Percentiles rank a stretch among this genome's conserved stretches.
Evolutionary conservation across 768 basidiomycete species (phyloP).

Genomic region (Boletus vinaceobasis): DNA sequence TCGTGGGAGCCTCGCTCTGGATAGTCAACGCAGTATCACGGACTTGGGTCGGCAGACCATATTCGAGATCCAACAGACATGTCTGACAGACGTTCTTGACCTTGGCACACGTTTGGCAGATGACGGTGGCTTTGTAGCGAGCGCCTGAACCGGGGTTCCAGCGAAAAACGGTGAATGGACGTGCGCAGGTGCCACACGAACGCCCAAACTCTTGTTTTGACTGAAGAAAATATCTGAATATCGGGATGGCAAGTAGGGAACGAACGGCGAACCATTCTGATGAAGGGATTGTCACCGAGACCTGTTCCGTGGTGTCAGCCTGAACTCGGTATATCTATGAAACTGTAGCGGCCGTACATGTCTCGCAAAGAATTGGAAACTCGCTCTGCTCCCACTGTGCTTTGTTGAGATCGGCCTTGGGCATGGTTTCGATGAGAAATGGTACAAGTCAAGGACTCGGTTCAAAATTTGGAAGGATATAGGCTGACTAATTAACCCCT

Average conservation of each 20-base stretch:
- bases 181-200: constrained; percentile 95
- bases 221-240: constrained; percentile 54
- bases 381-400: constrained; percentile 93
- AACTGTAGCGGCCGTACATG: constrained; percentile 52
- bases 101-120: constrained; percentile 97
- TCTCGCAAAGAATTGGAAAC: constrained; percentile 92
- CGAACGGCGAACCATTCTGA: constrained; percentile 73
- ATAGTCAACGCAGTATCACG: constrained; percentile 90
- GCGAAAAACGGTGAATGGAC: constrained; percentile 95
- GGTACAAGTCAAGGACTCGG: neutral
- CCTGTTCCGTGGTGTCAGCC: constrained; percentile 41
- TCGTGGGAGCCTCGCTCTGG: constrained; percentile 86
- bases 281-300: constrained; percentile 86
- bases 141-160: constrained; percentile 96
- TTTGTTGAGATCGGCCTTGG: constrained; percentile 92
- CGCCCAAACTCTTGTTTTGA: constrained; percentile 96
- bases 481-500: constrained; percentile 29
- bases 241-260: neutral
- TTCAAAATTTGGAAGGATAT: constrained; percentile 5
- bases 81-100: constrained; percentile 97
- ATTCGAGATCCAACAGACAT: constrained; percentile 94
- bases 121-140: constrained; percentile 94
- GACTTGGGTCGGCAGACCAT: constrained; percentile 94
- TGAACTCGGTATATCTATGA: neutral
- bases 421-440: constrained; percentile 40